A percentile compares a stretch with the other conserved stretches of the same genome.
These are phyloP conservation scores for Trichoderma parareesei DNA, from an alignment of 495 filamentous ascomycete genomes.

Conservation along the genomic window DNA sequence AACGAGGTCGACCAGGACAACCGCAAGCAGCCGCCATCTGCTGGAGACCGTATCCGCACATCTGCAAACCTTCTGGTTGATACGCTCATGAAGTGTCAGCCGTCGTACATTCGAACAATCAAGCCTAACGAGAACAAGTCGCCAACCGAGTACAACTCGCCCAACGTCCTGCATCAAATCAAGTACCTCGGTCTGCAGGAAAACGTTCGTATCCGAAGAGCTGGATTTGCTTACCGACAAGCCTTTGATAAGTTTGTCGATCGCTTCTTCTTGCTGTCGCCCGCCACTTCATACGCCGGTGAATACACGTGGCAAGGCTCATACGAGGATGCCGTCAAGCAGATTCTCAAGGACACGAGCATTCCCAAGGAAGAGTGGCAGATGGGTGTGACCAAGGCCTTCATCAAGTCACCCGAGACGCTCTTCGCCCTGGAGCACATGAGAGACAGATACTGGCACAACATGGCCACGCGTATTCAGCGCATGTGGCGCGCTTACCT, in stretches of 20 bases:
- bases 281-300: constrained; percentile 89
- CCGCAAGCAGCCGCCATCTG: constrained; percentile 85
- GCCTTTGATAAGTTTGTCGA: constrained; percentile 98
- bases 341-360: constrained; percentile 91
- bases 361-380: constrained; percentile 95
- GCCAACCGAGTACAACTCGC: constrained; percentile 78
- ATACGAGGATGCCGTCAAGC: constrained; percentile 74
- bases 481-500: constrained; percentile 95
- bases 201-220: constrained; percentile 94
- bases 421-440: constrained; percentile 96
- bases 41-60: constrained; percentile 92
- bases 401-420: constrained; percentile 98
- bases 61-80: constrained; percentile 94
- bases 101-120: constrained; percentile 97
- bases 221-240: constrained; percentile 95
- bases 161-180: constrained; percentile 96
- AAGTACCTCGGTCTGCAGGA: constrained; percentile 98
- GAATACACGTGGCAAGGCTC: constrained; percentile 95
- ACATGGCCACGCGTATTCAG: constrained; percentile 97
- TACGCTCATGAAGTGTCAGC: constrained; percentile 93
- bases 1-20: constrained; percentile 93
- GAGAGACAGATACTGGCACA: constrained; percentile 97
- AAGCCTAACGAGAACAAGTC: constrained; percentile 99
- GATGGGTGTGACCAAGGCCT: constrained; percentile 93
- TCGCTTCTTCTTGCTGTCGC: constrained; percentile 91